These are phyloP conservation scores for Strigomonas oncopelti DNA, from an alignment of 208 protist genomes.

Conservation along the genomic window DNA sequence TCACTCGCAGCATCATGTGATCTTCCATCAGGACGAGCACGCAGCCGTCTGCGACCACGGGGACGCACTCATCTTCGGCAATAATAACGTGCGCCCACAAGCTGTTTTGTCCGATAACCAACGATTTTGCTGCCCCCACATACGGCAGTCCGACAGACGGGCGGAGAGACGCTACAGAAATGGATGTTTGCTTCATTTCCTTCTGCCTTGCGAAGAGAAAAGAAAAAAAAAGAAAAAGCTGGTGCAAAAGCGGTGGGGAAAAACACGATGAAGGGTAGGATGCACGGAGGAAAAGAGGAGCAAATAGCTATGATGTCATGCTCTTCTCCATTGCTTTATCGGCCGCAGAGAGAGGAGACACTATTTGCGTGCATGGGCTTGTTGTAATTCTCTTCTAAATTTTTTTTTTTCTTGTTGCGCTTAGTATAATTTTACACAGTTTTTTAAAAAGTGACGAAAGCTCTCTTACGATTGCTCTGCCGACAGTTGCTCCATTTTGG, in stretches of 20 bases:
- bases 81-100: conserved; percentile 20
- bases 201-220: no score
- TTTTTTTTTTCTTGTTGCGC: no score
- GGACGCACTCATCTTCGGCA: conserved; percentile 37
- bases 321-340: no score
- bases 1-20: conserved; percentile 41
- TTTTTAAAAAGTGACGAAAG: no score
- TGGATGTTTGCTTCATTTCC: background rate
- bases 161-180: background rate
- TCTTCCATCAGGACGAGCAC: conserved; percentile 34
- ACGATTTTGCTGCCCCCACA: background rate
- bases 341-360: no score
- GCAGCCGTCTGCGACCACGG: conserved; percentile 34
- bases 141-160: background rate
- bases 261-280: background rate
- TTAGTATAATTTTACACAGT: no score
- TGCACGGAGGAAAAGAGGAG: background rate
- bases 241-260: background rate
- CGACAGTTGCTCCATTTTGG: background rate
- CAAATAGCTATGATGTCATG: background rate
- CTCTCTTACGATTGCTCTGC: no score
- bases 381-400: no score
- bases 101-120: background rate
- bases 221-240: no score
- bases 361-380: background rate